A percentile compares a stretch with the other conserved stretches of the same genome.
phyloP scores from a whole-genome alignment of 331 rosid species.

The Cydonia oblonga region DNA sequence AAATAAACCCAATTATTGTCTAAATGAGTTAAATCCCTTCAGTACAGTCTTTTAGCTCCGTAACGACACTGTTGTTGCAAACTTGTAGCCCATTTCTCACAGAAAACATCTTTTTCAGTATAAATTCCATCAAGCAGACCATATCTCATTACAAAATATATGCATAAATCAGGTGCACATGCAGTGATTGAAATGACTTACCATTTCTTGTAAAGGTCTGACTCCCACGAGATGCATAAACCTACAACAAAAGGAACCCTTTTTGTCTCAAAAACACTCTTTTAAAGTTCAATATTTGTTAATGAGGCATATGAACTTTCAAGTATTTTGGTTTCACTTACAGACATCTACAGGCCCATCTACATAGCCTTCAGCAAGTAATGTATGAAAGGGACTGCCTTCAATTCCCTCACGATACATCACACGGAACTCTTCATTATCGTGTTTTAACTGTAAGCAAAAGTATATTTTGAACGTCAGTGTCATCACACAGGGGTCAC shows the following conservation, averaged over 20 bases:
- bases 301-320: constrained; percentile 1
- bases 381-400: constrained; percentile 79
- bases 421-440: constrained; percentile 83
- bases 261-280: not conserved
- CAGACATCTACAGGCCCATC: constrained; percentile 83
- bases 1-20: constrained; percentile 9
- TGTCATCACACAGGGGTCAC: not conserved
- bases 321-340: constrained; percentile 31
- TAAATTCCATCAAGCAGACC: not conserved
- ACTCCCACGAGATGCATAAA: constrained; percentile 75
- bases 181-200: constrained; percentile 22
- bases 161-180: not conserved
- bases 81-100: not conserved
- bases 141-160: not conserved
- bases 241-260: constrained; percentile 39
- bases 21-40: not conserved
- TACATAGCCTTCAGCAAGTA: constrained; percentile 85
- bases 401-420: constrained; percentile 84
- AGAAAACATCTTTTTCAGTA: not conserved
- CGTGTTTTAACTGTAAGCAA: constrained; percentile 71
- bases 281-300: not conserved
- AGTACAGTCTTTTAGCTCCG: not conserved
- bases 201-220: constrained; percentile 76
- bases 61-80: not conserved
- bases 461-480: not conserved